These are phyloP conservation scores for Hemisphaericaspora lyxosophila DNA, from an alignment of 1,139 yeast species.

Conservation along the genomic window DNA sequence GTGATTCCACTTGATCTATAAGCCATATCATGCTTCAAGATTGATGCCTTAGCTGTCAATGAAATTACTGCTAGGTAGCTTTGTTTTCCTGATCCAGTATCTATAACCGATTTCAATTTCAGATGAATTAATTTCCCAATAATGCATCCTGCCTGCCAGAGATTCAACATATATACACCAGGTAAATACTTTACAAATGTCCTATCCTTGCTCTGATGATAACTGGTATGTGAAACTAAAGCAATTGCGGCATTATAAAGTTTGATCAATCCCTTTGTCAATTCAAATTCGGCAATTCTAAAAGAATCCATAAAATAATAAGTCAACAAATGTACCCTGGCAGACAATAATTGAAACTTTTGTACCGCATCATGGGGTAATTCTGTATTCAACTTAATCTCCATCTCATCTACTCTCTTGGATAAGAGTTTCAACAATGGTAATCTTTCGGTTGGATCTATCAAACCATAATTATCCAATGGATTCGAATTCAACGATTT, in stretches of 20 bases:
- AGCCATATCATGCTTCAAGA: slow-evolving; percentile 88
- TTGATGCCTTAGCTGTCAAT: slow-evolving; percentile 75
- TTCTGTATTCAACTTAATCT: slow-evolving; percentile 44
- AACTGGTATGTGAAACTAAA: slow-evolving; percentile 63
- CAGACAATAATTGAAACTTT: slow-evolving; percentile 63
- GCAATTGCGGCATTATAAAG: slow-evolving; percentile 79
- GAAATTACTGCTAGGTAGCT: slow-evolving; percentile 70
- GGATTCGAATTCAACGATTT: slow-evolving; percentile 74
- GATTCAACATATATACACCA: slow-evolving; percentile 71
- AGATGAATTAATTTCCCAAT: slow-evolving; percentile 80
- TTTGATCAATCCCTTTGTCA: slow-evolving; percentile 71
- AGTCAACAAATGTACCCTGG: slow-evolving; percentile 76
- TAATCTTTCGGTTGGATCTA: slow-evolving; percentile 66
- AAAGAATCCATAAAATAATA: slow-evolving; percentile 76
- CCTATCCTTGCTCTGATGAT: slow-evolving; percentile 59
- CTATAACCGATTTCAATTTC: slow-evolving; percentile 62
- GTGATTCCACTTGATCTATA: slow-evolving; percentile 90
- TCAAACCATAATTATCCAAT: slow-evolving; percentile 64
- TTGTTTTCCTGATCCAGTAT: slow-evolving; percentile 68
- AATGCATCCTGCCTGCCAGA: slow-evolving; percentile 92
- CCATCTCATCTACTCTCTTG: slow-evolving; percentile 74
- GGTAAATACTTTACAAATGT: slow-evolving; percentile 77
- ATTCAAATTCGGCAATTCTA: slow-evolving; percentile 55
- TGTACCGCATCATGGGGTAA: slow-evolving; percentile 59
- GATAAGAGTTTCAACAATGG: slow-evolving; percentile 71